Evolutionary conservation across 805 yeast genomes (phyloP).

Genomic region (Yarrowia phangngaensis): DNA sequence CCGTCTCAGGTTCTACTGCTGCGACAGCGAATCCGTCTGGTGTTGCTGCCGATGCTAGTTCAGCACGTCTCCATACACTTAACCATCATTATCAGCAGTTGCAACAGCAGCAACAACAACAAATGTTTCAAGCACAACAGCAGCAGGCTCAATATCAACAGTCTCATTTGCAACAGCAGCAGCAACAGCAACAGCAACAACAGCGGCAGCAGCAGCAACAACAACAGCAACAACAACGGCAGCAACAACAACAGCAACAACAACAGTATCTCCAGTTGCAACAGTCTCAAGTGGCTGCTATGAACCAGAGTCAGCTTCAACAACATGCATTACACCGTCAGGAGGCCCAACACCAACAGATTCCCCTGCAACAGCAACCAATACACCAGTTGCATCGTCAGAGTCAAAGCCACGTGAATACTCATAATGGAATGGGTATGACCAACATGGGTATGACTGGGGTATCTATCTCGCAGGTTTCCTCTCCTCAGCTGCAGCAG

Average conservation of each 20-base stretch:
- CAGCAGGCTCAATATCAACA: slow-evolving; percentile 12
- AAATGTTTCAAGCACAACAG: neutral
- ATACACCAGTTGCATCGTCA: slow-evolving; percentile 12
- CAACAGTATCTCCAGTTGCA: slow-evolving; percentile 2
- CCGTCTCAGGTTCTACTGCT: neutral
- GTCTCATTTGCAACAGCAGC: neutral
- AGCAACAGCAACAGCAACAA: slow-evolving; percentile 5
- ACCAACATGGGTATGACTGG: neutral
- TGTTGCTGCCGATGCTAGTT: neutral
- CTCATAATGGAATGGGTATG: slow-evolving; percentile 7
- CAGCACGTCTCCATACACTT: neutral
- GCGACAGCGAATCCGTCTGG: neutral
- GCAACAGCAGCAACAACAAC: slow-evolving; percentile 6
- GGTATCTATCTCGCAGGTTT: slow-evolving; percentile 19
- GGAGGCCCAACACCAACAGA: too few relatives aligned
- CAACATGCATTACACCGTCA: too few relatives aligned
- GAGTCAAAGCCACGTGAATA: slow-evolving; percentile 1
- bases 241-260: slow-evolving; percentile 1
- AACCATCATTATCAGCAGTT: neutral
- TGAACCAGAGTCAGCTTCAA: slow-evolving; percentile 9
- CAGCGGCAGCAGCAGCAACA: slow-evolving; percentile 3
- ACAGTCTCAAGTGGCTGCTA: slow-evolving; percentile 1
- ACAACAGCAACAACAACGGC: slow-evolving; percentile 1
- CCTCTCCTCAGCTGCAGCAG: slow-evolving; percentile 15
- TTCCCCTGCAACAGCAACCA: slow-evolving; percentile 15